phyloP scores from a whole-genome alignment of 495 filamentous ascomycete species.

The Cladorrhinum samala region DNA sequence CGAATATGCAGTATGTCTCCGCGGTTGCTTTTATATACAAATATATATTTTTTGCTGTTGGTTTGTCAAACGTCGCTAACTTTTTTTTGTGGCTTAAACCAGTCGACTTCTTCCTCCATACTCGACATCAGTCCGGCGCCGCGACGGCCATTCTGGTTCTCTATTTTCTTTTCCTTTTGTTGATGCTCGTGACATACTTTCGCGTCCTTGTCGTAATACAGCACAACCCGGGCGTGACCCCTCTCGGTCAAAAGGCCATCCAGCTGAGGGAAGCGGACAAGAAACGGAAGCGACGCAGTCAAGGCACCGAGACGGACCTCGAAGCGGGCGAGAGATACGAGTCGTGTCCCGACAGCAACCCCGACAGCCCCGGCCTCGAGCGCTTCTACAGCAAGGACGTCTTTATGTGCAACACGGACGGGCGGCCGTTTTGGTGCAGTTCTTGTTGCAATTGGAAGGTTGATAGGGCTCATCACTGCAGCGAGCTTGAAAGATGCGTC shows the following conservation, averaged over 20 bases:
- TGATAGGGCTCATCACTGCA: slow-evolving; percentile 79
- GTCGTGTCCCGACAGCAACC: slow-evolving; percentile 29
- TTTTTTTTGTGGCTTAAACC: not conserved
- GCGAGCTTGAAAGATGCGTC: slow-evolving; percentile 72
- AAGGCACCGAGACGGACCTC: slow-evolving; percentile 24
- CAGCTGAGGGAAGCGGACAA: slow-evolving; percentile 13
- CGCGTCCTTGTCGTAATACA: slow-evolving; percentile 60
- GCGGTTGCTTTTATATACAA: not conserved
- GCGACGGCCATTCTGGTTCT: slow-evolving; percentile 64
- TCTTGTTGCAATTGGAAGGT: slow-evolving; percentile 76
- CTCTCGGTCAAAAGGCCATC: slow-evolving; percentile 45
- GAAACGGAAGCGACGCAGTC: slow-evolving; percentile 17
- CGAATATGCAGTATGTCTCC: slow-evolving; percentile 35
- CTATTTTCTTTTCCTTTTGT: slow-evolving; percentile 62
- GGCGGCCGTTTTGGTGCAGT: slow-evolving; percentile 73
- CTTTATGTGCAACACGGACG: slow-evolving; percentile 75
- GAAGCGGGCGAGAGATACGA: slow-evolving; percentile 36
- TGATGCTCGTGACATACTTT: slow-evolving; percentile 60
- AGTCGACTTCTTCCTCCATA: slow-evolving; percentile 62
- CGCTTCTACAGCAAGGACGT: slow-evolving; percentile 70
- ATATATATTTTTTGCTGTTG: not conserved
- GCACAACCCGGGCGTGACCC: slow-evolving; percentile 63
- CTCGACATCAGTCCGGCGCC: slow-evolving; percentile 43
- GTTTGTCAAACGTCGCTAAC: too few relatives aligned
- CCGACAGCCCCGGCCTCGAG: slow-evolving; percentile 44